These are phyloP conservation scores for Penicillium tannophilum DNA, from an alignment of 495 filamentous ascomycete species.

Conservation along the genomic window DNA sequence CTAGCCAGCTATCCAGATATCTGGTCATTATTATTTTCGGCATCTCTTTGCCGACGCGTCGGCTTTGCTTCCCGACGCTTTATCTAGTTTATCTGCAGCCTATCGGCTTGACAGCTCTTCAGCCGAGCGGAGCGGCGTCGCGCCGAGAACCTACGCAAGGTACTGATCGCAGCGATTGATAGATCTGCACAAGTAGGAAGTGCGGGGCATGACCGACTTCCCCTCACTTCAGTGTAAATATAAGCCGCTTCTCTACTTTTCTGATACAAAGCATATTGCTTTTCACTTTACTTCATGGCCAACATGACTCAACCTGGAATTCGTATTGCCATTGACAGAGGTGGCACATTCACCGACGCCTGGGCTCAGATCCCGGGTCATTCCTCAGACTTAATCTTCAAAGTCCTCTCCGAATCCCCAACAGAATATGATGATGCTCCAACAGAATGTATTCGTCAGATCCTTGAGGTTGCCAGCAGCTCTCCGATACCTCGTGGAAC, in stretches of 20 bases:
- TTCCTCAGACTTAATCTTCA: conserved; percentile 12
- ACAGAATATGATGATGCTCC: conserved; percentile 13
- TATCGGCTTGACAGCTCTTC: not conserved
- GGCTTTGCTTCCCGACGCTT: not conserved
- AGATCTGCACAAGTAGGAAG: not conserved
- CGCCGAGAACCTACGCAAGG: not conserved
- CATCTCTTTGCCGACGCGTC: not conserved
- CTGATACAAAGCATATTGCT: not conserved
- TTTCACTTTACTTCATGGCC: not conserved
- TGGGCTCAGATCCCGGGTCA: conserved; percentile 9
- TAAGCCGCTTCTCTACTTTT: not conserved
- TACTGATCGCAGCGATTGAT: not conserved
- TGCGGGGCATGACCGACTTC: not conserved
- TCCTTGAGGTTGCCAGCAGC: conserved; percentile 4
- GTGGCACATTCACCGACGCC: conserved; percentile 12
- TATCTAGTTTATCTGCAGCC: not conserved
- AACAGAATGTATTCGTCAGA: conserved; percentile 10
- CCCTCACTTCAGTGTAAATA: not conserved
- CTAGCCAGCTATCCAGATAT: too few relatives aligned
- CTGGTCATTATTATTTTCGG: not conserved
- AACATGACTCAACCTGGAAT: conserved; percentile 9
- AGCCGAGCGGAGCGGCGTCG: not conserved
- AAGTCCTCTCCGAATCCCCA: conserved; percentile 9
- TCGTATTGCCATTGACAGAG: conserved; percentile 13
- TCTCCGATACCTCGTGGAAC: conserved; percentile 9